phyloP scores from a whole-genome alignment of 495 filamentous ascomycete genomes.

The Penicillium verhagenii region DNA sequence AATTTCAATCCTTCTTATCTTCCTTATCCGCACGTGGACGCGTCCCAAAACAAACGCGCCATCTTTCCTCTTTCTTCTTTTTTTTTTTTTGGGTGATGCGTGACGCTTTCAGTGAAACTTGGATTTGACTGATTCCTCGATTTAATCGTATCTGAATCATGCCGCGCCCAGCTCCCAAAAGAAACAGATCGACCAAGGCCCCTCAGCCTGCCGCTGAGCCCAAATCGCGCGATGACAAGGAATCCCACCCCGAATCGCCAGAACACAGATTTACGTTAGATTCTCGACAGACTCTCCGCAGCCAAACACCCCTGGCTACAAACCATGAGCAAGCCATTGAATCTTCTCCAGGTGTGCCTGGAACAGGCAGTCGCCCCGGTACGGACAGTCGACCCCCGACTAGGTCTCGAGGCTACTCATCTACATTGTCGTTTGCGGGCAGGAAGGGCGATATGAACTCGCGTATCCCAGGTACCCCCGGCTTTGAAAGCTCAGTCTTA shows the following conservation, averaged over 20 bases:
- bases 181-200: constrained; percentile 33
- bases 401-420: constrained; percentile 48
- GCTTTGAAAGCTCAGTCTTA: constrained; percentile 54
- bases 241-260: constrained; percentile 12
- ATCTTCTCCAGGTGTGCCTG: constrained; percentile 37
- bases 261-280: constrained; percentile 20
- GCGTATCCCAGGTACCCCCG: constrained; percentile 49
- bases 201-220: constrained; percentile 5
- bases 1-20: not conserved
- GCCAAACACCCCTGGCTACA: constrained; percentile 37
- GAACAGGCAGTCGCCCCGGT: constrained; percentile 37
- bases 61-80: not conserved
- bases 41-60: constrained; percentile 5
- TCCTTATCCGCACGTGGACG: constrained; percentile 5
- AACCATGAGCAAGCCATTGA: constrained; percentile 40
- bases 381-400: constrained; percentile 46
- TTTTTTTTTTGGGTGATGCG: no score
- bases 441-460: constrained; percentile 42
- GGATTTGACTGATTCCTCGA: no score
- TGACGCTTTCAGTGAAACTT: no score
- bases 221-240: constrained; percentile 9
- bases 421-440: constrained; percentile 42
- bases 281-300: constrained; percentile 25
- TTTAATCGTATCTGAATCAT: no score
- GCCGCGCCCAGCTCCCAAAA: constrained; percentile 45